Conservation (phyloP, 371 early-diverging fungal genomes). For the Mortierella sp. region DNA sequence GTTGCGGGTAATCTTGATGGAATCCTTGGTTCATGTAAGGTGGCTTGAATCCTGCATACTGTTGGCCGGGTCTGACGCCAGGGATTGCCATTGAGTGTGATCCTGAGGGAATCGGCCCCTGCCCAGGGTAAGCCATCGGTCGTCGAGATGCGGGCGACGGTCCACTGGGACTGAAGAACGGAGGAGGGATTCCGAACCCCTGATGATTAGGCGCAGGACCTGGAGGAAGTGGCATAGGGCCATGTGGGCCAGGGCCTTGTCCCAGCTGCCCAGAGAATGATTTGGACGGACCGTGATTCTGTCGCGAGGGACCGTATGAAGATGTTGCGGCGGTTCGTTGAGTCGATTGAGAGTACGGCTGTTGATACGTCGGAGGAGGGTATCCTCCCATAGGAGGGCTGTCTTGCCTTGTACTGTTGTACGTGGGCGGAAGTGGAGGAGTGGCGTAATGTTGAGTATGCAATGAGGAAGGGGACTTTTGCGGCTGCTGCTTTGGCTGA, state of each 20-base stretch:
- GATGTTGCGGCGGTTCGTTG: constrained; percentile 25
- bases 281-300: constrained; percentile 16
- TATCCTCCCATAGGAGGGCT: constrained; percentile 3
- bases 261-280: constrained; percentile 25
- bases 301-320: constrained; percentile 18
- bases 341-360: constrained; percentile 8
- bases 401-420: neutral
- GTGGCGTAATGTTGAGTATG: neutral
- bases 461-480: constrained; percentile 1
- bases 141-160: constrained; percentile 29
- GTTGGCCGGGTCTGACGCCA: constrained; percentile 9
- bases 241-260: constrained; percentile 20
- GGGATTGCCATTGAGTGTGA: constrained; percentile 9
- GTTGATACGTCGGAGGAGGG: neutral
- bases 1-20: constrained; percentile 18
- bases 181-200: constrained; percentile 17
- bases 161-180: constrained; percentile 9
- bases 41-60: constrained; percentile 16
- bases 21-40: constrained; percentile 22
- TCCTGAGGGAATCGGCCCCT: constrained; percentile 6
- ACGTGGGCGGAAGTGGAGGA: neutral
- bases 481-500: neutral
- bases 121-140: constrained; percentile 12
- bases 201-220: constrained; percentile 11
- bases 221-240: constrained; percentile 5